Percentiles rank a stretch among this genome's conserved stretches.
Conservation (phyloP, 2,329 filamentous ascomycete species). For the Didymella keratinophila region DNA sequence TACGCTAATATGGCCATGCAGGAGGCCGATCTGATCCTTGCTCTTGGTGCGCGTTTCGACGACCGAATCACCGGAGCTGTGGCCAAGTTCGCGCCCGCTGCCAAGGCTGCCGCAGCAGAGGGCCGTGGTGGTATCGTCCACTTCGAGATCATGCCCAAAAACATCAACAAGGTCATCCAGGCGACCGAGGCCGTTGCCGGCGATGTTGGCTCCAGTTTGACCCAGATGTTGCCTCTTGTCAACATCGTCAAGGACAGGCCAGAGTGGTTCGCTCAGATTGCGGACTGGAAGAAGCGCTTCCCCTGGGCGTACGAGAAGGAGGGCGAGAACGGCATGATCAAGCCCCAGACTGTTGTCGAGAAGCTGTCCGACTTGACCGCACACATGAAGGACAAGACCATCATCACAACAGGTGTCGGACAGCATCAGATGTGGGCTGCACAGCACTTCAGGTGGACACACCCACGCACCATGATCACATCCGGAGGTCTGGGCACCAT, state of each 20-base stretch:
- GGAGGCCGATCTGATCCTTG: slow-evolving; percentile 94
- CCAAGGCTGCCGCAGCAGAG: slow-evolving; percentile 83
- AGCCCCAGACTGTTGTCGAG: slow-evolving; percentile 92
- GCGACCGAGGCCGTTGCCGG: slow-evolving; percentile 95
- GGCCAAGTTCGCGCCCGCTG: slow-evolving; percentile 85
- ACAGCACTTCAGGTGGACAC: slow-evolving; percentile 94
- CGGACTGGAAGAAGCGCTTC: slow-evolving; percentile 89
- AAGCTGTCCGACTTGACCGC: slow-evolving; percentile 86
- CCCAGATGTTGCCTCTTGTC: slow-evolving; percentile 75
- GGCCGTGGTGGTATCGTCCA: slow-evolving; percentile 93
- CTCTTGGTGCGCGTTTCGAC: slow-evolving; percentile 91
- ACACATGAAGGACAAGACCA: slow-evolving; percentile 79
- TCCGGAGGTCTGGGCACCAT: slow-evolving; percentile 95
- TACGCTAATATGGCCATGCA: slow-evolving; percentile 99
- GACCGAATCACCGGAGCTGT: slow-evolving; percentile 89
- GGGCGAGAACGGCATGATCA: slow-evolving; percentile 79
- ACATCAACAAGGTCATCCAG: slow-evolving; percentile 99
- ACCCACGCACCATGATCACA: slow-evolving; percentile 93
- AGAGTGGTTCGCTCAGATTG: slow-evolving; percentile 91
- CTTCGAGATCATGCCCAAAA: slow-evolving; percentile 99
- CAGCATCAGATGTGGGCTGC: slow-evolving; percentile 99
- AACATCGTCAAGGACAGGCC: slow-evolving; percentile 70
- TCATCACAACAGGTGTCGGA: slow-evolving; percentile 93
- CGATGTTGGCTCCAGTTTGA: slow-evolving; percentile 83
- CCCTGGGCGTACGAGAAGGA: slow-evolving; percentile 86